These are phyloP conservation scores for Russula vinacea DNA, from an alignment of 768 basidiomycete genomes.

Conservation along the genomic window DNA sequence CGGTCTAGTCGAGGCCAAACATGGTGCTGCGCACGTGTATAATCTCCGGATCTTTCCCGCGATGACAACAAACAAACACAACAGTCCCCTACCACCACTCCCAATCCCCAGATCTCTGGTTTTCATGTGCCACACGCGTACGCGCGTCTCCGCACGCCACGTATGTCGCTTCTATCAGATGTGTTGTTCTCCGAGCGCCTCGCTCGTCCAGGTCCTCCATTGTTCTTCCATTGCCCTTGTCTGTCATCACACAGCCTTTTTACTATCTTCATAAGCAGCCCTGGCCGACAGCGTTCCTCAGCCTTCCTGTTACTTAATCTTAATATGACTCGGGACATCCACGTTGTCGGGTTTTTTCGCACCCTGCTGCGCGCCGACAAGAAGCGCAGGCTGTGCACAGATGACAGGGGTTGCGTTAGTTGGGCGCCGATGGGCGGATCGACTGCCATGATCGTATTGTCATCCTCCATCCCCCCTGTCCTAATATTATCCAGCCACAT, in stretches of 20 bases:
- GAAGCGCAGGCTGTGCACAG: constrained; percentile 4
- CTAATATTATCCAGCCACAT: background rate
- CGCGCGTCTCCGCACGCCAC: constrained; percentile 25
- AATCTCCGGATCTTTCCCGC: constrained; percentile 26
- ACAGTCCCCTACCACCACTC: background rate
- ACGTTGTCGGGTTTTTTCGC: constrained; percentile 5
- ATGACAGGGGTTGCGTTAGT: constrained; percentile 26
- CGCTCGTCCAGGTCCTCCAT: constrained; percentile 20
- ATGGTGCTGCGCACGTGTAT: constrained; percentile 7
- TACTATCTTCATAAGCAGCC: background rate
- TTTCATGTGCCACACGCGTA: constrained; percentile 26
- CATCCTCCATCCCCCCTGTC: background rate
- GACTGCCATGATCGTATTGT: constrained; percentile 22
- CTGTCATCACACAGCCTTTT: constrained; percentile 2
- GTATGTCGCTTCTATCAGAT: constrained; percentile 27
- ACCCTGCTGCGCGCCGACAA: background rate
- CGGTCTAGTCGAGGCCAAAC: constrained; percentile 13
- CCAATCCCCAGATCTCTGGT: constrained; percentile 16
- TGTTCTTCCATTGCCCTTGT: background rate
- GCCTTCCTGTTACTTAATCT: constrained; percentile 3
- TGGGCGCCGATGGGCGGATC: constrained; percentile 29
- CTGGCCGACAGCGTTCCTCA: background rate
- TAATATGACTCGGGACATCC: background rate
- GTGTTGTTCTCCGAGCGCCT: constrained; percentile 24
- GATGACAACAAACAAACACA: constrained; percentile 15